phyloP scores from a whole-genome alignment of 2,329 filamentous ascomycete genomes.

The Neofusicoccum umdonicola region DNA sequence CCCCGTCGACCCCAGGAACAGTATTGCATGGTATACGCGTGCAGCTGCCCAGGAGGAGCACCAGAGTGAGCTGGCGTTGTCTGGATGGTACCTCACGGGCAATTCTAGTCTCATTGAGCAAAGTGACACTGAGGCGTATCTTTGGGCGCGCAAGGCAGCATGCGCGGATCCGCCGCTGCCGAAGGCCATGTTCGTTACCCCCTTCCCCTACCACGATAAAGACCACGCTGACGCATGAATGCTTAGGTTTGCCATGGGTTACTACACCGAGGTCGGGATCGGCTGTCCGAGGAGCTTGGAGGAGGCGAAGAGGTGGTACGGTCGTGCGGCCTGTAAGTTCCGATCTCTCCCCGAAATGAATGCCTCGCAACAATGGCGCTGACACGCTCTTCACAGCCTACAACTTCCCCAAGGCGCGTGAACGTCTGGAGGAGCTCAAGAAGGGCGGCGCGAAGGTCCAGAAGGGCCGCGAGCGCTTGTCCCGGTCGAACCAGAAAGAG shows the following conservation, averaged over 20 bases:
- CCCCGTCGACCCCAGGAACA: constrained; percentile 75
- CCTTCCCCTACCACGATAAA: no score
- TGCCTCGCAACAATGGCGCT: constrained; percentile 6
- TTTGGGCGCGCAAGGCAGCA: constrained; percentile 95
- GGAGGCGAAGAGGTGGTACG: constrained; percentile 98
- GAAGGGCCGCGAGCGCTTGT: constrained; percentile 75
- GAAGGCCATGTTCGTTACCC: constrained; percentile 66
- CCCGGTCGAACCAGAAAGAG: constrained; percentile 76
- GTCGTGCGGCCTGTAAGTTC: constrained; percentile 86
- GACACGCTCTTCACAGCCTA: constrained; percentile 61
- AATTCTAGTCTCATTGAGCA: constrained; percentile 83
- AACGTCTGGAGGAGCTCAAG: constrained; percentile 89
- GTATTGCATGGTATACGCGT: constrained; percentile 90
- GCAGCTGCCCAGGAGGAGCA: constrained; percentile 93
- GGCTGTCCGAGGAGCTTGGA: constrained; percentile 82
- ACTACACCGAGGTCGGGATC: constrained; percentile 94
- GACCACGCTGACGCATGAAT: no score
- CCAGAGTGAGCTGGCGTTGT: constrained; percentile 68
- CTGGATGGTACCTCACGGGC: constrained; percentile 84
- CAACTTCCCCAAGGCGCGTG: constrained; percentile 89
- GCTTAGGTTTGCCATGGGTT: constrained; percentile 81
- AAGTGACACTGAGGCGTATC: constrained; percentile 91
- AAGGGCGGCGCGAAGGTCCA: constrained; percentile 69
- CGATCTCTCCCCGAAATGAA: not conserved
- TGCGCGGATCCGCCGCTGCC: constrained; percentile 70